Evolutionary conservation across 257 asterid species (phyloP).

Genomic region (Nicotiana undulata): DNA sequence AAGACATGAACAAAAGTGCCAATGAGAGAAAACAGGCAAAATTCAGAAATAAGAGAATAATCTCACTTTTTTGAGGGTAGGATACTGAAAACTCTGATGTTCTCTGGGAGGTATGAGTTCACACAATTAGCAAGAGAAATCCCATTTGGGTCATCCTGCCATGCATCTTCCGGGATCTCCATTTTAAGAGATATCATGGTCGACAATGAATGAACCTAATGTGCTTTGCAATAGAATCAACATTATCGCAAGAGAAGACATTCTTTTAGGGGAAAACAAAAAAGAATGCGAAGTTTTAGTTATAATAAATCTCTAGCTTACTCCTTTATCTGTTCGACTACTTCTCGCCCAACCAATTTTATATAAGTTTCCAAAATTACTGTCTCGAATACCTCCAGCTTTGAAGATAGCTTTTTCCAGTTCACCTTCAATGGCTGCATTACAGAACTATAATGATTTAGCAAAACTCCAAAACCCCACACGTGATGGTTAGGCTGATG

Average conservation of each 20-base stretch:
- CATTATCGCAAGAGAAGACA: conserved; percentile 8
- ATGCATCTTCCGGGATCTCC: conserved; percentile 90
- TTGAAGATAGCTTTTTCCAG: conserved; percentile 73
- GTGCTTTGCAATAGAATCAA: conserved; percentile 8
- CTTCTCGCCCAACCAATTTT: conserved; percentile 95
- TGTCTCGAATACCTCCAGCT: conserved; percentile 89
- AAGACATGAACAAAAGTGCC: background rate
- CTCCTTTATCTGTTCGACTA: conserved; percentile 98
- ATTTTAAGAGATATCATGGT: conserved; percentile 83
- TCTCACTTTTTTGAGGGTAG: conserved; percentile 78
- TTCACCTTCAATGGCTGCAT: conserved; percentile 88
- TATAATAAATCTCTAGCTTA: conserved; percentile 23
- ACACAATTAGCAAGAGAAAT: conserved; percentile 54
- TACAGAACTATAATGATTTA: conserved; percentile 24
- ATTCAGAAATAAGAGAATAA: background rate
- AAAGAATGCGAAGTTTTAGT: background rate
- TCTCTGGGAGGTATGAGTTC: conserved; percentile 66
- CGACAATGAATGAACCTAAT: conserved; percentile 91
- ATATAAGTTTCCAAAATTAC: conserved; percentile 78
- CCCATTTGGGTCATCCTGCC: conserved; percentile 88
- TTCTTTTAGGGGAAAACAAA: background rate
- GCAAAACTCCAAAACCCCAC: conserved; percentile 17
- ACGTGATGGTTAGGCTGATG: conserved; percentile 9
- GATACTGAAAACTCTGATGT: conserved; percentile 78
- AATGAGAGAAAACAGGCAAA: background rate